These are phyloP conservation scores for Leucosporidium yakuticum DNA, from an alignment of 768 basidiomycete genomes.

Conservation along the genomic window DNA sequence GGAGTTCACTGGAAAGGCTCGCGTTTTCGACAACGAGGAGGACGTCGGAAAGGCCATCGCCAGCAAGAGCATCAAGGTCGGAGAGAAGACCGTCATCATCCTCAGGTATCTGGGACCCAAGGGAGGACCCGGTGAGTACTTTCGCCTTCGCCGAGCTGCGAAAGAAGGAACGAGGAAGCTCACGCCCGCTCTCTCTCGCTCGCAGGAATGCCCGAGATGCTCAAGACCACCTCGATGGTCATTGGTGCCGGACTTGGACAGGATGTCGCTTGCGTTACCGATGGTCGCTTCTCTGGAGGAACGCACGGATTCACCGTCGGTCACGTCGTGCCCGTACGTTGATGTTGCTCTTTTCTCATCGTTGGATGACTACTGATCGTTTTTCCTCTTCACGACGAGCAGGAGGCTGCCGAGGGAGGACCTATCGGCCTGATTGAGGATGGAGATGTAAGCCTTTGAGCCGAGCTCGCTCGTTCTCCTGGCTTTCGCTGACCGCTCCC, in stretches of 20 bases:
- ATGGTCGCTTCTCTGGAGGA: conserved; percentile 69
- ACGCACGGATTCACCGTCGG: conserved; percentile 70
- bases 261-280: conserved; percentile 94
- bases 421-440: conserved; percentile 42
- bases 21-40: conserved; percentile 84
- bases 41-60: conserved; percentile 84
- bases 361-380: conserved; percentile 52
- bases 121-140: conserved; percentile 77
- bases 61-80: conserved; percentile 76
- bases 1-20: conserved; percentile 81
- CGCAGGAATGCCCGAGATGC: conserved; percentile 97
- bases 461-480: conserved; percentile 5
- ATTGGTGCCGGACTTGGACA: conserved; percentile 96
- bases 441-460: conserved; percentile 39
- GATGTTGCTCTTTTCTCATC: conserved; percentile 85
- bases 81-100: conserved; percentile 90
- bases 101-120: conserved; percentile 93
- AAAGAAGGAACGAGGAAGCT: neutral
- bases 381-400: neutral
- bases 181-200: neutral
- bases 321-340: conserved; percentile 93
- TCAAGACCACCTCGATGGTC: conserved; percentile 84
- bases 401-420: conserved; percentile 40
- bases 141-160: neutral
- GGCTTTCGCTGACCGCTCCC: neutral